Evolutionary conservation across 371 early-diverging fungal species (phyloP).

Genomic region (Mortierella sp.): DNA sequence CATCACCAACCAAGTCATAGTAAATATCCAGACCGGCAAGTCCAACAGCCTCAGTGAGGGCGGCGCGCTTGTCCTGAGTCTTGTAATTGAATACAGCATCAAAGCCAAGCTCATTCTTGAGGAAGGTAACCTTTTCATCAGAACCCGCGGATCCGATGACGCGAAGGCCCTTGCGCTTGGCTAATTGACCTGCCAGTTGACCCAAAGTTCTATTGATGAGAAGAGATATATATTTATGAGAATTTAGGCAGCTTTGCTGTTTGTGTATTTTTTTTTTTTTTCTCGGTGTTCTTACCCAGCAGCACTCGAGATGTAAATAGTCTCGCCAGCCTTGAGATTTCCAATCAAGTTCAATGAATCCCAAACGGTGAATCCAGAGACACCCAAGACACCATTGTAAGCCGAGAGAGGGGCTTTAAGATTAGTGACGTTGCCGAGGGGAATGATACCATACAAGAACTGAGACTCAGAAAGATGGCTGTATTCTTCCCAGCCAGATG

Average conservation of each 20-base stretch:
- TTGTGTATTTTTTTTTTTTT: not conserved
- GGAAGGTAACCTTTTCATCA: slow-evolving; percentile 74
- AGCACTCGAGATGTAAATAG: slow-evolving; percentile 67
- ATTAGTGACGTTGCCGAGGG: not conserved
- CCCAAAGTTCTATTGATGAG: slow-evolving; percentile 63
- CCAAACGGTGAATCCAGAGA: slow-evolving; percentile 63
- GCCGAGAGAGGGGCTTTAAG: slow-evolving; percentile 24
- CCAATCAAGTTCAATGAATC: slow-evolving; percentile 56
- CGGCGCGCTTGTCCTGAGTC: slow-evolving; percentile 40
- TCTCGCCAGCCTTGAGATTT: slow-evolving; percentile 76
- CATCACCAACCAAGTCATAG: slow-evolving; percentile 78
- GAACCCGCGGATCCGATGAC: slow-evolving; percentile 78
- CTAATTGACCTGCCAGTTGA: slow-evolving; percentile 73
- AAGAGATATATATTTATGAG: not conserved
- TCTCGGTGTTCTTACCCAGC: slow-evolving; percentile 56
- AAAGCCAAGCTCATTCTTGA: slow-evolving; percentile 65
- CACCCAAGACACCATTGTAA: slow-evolving; percentile 62
- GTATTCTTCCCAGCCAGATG: slow-evolving; percentile 32
- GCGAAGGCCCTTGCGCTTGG: slow-evolving; percentile 66
- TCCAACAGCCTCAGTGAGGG: slow-evolving; percentile 21
- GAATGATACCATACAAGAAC: slow-evolving; percentile 10
- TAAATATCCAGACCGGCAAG: slow-evolving; percentile 74
- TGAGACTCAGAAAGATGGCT: slow-evolving; percentile 1
- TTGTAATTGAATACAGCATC: slow-evolving; percentile 86
- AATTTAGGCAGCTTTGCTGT: not conserved